Evolutionary conservation across 108 stramenopile species (phyloP), one percentile per base, ranked within the genome.

Genomic region (Cylindrotheca fusiformis): DNA sequence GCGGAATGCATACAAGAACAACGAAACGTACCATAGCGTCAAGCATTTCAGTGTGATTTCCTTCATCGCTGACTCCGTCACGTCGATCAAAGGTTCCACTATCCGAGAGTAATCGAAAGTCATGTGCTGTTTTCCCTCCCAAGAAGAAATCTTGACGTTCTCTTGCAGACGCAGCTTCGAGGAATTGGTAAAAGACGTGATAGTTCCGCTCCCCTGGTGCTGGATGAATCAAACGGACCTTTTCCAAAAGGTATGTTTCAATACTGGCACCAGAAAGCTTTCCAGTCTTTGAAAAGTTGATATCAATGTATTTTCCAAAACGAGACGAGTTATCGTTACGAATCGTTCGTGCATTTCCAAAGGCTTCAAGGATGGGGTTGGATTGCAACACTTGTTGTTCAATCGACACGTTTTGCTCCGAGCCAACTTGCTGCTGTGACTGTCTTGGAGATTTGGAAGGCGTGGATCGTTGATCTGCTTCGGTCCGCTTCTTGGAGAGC

Each of bases 331-430:
- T 98, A 77, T 97, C 96, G 67, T 98, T 98, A 12, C 97, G 90
- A 48, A 94, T 79, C 23, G 97, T 98, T 14, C 92, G 67, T 17
- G 97, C 97, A 70, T 98, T 98, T 22, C 97, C 97, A 75, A 97
- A 98, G 8, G 96, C 87, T 68, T 98, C 97, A 20, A 98, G 74
- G 53, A 98, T 98, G 4, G 97, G 96, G 66, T 98, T 98, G 32
- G 80, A 84, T 65, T 93, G 86, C 48, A 97, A 65, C n/a, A 96
- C 95, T 58, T 92, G 90, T 50, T 90, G 86, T 65, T 93, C 95
- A 46, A 89, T 92, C 60, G 76, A 85, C 20, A 85, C 75, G 46
- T 73, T 74, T 2, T 75, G 65, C 1, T 52, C 60, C 23, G 22
- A 21, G 20, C 12, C 0, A 41, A 14, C 6, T 41, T 6, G 6